Percentiles rank a stretch among this genome's conserved stretches.
phyloP scores from a whole-genome alignment of 2,329 filamentous ascomycete genomes.

The Chaetomium globosum region DNA sequence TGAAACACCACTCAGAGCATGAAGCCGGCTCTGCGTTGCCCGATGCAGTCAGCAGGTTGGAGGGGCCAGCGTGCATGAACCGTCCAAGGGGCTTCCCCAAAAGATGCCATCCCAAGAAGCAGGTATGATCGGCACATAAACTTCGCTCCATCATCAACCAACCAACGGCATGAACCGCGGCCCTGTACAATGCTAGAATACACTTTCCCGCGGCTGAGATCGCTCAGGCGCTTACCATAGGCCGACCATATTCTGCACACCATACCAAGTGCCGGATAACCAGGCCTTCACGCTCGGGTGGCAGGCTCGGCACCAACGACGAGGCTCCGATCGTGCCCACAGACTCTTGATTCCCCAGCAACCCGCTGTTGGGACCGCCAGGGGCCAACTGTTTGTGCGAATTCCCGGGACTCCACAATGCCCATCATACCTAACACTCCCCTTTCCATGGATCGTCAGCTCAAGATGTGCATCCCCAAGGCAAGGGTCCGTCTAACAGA shows the following conservation, averaged over 20 bases:
- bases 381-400: background rate
- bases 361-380: background rate
- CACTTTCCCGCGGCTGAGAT: background rate
- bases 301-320: background rate
- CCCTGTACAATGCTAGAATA: background rate
- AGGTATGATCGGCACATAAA: slow-evolving; percentile 16
- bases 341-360: background rate
- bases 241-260: background rate
- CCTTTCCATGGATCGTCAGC: background rate
- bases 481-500: background rate
- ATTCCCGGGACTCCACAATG: background rate
- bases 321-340: background rate
- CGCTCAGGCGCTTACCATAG: background rate
- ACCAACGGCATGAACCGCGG: background rate
- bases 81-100: background rate
- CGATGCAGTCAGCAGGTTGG: slow-evolving; percentile 7
- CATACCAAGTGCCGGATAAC: background rate
- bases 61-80: slow-evolving; percentile 1
- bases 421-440: background rate
- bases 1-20: slow-evolving; percentile 15
- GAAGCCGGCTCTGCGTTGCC: slow-evolving; percentile 9
- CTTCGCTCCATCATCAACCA: slow-evolving; percentile 3
- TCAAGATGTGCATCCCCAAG: background rate
- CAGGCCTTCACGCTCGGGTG: background rate
- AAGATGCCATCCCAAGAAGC: background rate